Conservation (phyloP, 2,329 filamentous ascomycete species). For the Botryosphaeria dothidea region DNA sequence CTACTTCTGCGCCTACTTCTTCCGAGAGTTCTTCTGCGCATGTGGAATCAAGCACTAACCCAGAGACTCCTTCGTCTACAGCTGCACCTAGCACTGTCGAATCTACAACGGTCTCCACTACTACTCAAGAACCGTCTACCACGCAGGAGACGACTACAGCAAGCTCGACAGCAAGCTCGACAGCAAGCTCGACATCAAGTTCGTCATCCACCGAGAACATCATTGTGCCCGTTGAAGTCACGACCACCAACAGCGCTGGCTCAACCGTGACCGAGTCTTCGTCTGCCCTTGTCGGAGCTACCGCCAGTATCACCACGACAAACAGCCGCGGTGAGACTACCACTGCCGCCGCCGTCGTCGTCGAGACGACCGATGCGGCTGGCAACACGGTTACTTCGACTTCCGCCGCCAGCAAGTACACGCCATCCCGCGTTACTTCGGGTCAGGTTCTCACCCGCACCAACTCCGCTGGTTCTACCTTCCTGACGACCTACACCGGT, state of each 20-base stretch:
- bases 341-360: slow-evolving; percentile 39
- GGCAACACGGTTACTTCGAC: slow-evolving; percentile 41
- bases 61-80: slow-evolving; percentile 4
- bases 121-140: neutral
- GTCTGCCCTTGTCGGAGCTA: slow-evolving; percentile 42
- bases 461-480: slow-evolving; percentile 40
- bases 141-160: slow-evolving; percentile 9
- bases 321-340: slow-evolving; percentile 40
- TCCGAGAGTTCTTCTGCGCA: slow-evolving; percentile 5
- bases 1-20: slow-evolving; percentile 25
- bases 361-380: slow-evolving; percentile 39
- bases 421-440: slow-evolving; percentile 26
- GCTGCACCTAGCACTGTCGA: slow-evolving; percentile 13
- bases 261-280: slow-evolving; percentile 38
- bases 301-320: slow-evolving; percentile 42
- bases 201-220: slow-evolving; percentile 28
- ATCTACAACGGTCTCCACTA: slow-evolving; percentile 2
- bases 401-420: slow-evolving; percentile 30
- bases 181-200: neutral
- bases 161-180: neutral
- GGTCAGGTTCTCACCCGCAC: slow-evolving; percentile 48
- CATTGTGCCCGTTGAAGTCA: slow-evolving; percentile 41
- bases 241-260: slow-evolving; percentile 41
- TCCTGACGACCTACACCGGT: slow-evolving; percentile 51
- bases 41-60: slow-evolving; percentile 15